Percentiles rank a stretch among this genome's conserved stretches.
These are phyloP conservation scores for Fusarium circinatum DNA, from an alignment of 2,329 filamentous ascomycete species.

Conservation along the genomic window DNA sequence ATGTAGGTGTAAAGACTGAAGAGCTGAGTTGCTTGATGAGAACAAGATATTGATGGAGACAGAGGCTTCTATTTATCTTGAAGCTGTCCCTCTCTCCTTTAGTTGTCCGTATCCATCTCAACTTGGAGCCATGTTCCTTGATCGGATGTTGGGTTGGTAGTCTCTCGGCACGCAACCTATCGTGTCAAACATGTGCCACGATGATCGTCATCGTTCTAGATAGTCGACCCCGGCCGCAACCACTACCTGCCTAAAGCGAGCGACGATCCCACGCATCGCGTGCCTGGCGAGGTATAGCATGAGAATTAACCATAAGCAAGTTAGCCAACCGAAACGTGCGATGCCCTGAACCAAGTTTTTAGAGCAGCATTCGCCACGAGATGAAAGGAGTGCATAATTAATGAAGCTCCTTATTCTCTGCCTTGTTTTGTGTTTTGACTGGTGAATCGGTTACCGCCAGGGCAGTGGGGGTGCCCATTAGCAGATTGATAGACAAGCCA, in stretches of 20 bases:
- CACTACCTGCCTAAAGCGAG: conserved; percentile 36
- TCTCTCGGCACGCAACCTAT: conserved; percentile 25
- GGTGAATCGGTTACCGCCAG: conserved; percentile 30
- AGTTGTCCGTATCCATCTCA: not conserved
- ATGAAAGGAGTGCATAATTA: conserved; percentile 31
- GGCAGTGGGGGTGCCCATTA: conserved; percentile 26
- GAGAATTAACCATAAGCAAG: conserved; percentile 7
- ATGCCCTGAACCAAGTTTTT: not conserved
- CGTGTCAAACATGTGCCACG: conserved; percentile 24
- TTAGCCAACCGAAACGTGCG: conserved; percentile 20
- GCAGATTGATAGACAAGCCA: conserved; percentile 21
- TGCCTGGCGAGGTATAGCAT: conserved; percentile 31
- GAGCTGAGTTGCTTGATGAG: conserved; percentile 33
- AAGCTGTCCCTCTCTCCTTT: not conserved
- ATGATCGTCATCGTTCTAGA: conserved; percentile 27
- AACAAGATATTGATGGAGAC: not conserved
- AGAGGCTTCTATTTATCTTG: conserved; percentile 32
- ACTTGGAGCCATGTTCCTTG: not conserved
- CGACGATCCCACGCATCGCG: conserved; percentile 18
- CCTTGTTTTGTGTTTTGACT: conserved; percentile 18
- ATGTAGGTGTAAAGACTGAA: conserved; percentile 19
- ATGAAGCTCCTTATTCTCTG: conserved; percentile 6
- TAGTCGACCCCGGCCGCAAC: conserved; percentile 14
- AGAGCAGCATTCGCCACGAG: conserved; percentile 7
- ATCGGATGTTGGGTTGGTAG: not conserved